phyloP scores from a whole-genome alignment of 768 basidiomycete species.

The Auricularia sp. region DNA sequence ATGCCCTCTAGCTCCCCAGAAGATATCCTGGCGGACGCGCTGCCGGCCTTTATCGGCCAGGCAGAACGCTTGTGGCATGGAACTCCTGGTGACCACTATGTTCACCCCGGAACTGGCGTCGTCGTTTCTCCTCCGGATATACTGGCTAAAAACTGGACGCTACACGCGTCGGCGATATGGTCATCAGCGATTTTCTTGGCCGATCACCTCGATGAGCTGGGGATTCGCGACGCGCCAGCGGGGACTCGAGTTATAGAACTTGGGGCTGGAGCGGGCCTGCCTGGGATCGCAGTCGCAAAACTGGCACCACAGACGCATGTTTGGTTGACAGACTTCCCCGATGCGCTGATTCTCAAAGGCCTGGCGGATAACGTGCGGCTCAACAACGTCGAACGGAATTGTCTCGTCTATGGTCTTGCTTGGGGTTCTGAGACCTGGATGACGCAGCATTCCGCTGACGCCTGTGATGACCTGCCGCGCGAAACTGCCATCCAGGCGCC shows the following conservation, averaged over 20 bases:
- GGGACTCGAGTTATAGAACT: conserved; percentile 47
- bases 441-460: conserved; percentile 1
- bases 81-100: conserved; percentile 7
- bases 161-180: conserved; percentile 76
- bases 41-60: conserved; percentile 33
- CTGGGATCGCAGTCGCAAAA: conserved; percentile 56
- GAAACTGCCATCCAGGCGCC: conserved; percentile 10
- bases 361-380: conserved; percentile 44
- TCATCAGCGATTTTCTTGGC: conserved; percentile 54
- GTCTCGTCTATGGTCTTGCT: conserved; percentile 45
- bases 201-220: conserved; percentile 45
- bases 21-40: conserved; percentile 57
- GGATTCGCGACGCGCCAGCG: conserved; percentile 17
- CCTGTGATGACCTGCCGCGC: conserved; percentile 10
- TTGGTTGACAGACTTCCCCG: conserved; percentile 62
- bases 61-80: conserved; percentile 56
- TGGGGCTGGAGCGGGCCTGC: conserved; percentile 66
- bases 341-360: conserved; percentile 46
- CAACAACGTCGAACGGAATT: conserved; percentile 39
- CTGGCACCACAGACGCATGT: conserved; percentile 26
- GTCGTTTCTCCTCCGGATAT: conserved; percentile 54
- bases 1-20: conserved; percentile 26
- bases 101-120: conserved; percentile 17
- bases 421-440: conserved; percentile 44
- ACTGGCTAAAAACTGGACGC: conserved; percentile 54